phyloP scores from a whole-genome alignment of 2,329 filamentous ascomycete species.

The Colletotrichum spaethianum region DNA sequence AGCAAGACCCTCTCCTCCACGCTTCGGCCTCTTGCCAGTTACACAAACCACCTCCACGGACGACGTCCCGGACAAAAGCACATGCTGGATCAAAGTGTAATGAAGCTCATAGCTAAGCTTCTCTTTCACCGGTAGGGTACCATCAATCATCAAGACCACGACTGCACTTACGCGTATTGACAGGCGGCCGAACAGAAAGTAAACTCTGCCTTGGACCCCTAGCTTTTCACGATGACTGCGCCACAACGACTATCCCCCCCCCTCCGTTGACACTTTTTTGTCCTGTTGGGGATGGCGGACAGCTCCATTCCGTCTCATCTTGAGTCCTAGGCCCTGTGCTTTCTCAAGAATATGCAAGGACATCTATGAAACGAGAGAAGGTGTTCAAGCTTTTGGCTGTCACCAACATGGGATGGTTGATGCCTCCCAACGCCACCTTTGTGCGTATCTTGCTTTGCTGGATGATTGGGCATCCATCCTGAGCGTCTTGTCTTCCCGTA shows the following conservation, averaged over 20 bases:
- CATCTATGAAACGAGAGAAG: background rate
- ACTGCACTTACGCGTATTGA: conserved; percentile 29
- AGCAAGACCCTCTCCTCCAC: background rate
- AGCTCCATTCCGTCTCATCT: background rate
- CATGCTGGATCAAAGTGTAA: background rate
- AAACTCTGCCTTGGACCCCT: background rate
- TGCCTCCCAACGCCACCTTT: background rate
- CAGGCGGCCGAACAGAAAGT: background rate
- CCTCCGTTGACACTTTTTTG: background rate
- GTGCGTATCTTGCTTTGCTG: background rate
- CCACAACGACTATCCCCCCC: background rate
- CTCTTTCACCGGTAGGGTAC: background rate
- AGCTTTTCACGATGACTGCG: background rate
- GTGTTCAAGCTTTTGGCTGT: background rate
- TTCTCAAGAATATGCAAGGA: background rate
- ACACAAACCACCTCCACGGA: background rate
- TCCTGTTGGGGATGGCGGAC: background rate
- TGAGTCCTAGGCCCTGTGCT: background rate
- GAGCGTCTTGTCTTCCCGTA: conserved; percentile 4
- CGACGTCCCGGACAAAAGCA: background rate
- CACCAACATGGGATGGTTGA: conserved; percentile 26
- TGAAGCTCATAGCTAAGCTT: background rate
- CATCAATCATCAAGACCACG: conserved; percentile 7
- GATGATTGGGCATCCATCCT: background rate
- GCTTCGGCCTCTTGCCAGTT: conserved; percentile 4